Evolutionary conservation across 805 yeast species (phyloP).

Genomic region (Candida qinlingensis): DNA sequence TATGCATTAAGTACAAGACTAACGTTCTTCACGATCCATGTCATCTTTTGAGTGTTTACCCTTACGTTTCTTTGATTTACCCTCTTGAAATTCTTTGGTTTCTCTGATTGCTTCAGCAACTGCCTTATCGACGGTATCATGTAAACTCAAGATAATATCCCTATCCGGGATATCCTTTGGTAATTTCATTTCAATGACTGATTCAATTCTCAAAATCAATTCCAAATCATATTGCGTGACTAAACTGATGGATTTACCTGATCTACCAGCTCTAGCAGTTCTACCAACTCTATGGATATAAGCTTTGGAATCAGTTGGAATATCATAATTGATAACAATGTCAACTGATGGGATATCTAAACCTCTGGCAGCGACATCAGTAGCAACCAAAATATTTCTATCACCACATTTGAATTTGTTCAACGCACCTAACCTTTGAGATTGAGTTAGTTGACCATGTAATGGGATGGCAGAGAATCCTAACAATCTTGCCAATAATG

Average conservation of each 20-base stretch:
- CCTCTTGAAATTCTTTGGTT: constrained; percentile 27
- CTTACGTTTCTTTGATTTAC: constrained; percentile 14
- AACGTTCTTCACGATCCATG: constrained; percentile 23
- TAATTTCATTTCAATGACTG: constrained; percentile 74
- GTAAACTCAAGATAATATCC: constrained; percentile 69
- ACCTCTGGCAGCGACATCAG: constrained; percentile 89
- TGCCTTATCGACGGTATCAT: constrained; percentile 87
- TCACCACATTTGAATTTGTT: constrained; percentile 74
- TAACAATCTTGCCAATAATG: constrained; percentile 69
- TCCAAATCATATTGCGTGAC: constrained; percentile 95
- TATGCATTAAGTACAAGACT: background rate
- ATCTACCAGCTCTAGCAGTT: constrained; percentile 90
- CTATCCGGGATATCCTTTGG: constrained; percentile 79
- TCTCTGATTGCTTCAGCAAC: constrained; percentile 76
- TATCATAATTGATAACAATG: constrained; percentile 70
- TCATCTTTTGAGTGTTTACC: constrained; percentile 17
- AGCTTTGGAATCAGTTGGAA: constrained; percentile 81
- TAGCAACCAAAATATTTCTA: constrained; percentile 66
- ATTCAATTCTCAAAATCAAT: constrained; percentile 81
- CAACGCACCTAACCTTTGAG: constrained; percentile 77
- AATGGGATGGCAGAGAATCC: constrained; percentile 90
- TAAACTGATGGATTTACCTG: constrained; percentile 80
- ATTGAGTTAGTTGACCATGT: constrained; percentile 87
- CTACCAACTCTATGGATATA: constrained; percentile 89
- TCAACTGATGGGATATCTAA: constrained; percentile 80